Evolutionary conservation across 2,329 filamentous ascomycete genomes (phyloP).

Genomic region (Pyrenophora seminiperda): DNA sequence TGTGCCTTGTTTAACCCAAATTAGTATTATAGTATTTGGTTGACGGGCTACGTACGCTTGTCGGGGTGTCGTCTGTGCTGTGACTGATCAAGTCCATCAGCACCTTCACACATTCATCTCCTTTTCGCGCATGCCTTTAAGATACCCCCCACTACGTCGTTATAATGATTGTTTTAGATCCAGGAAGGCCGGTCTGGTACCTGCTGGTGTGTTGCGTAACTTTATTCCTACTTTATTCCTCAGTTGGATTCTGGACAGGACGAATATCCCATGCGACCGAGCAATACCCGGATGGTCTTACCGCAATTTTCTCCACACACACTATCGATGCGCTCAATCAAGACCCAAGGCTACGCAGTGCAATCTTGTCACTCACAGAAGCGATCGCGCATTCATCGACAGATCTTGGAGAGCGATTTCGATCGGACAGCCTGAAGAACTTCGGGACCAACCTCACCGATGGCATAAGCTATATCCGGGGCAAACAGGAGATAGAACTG

Average conservation of each 20-base stretch:
- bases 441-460: slow-evolving; percentile 27
- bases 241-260: slow-evolving; percentile 20
- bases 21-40: slow-evolving; percentile 4
- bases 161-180: slow-evolving; percentile 38
- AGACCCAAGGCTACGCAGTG: slow-evolving; percentile 28
- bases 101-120: background rate
- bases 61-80: slow-evolving; percentile 3
- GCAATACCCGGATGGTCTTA: slow-evolving; percentile 10
- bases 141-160: slow-evolving; percentile 14
- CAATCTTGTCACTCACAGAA: slow-evolving; percentile 30
- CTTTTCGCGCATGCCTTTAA: slow-evolving; percentile 10
- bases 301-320: slow-evolving; percentile 23
- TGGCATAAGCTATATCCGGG: slow-evolving; percentile 19
- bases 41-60: background rate
- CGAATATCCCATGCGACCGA: slow-evolving; percentile 2
- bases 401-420: slow-evolving; percentile 22
- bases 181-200: slow-evolving; percentile 33
- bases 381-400: slow-evolving; percentile 28
- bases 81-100: slow-evolving; percentile 17
- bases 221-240: slow-evolving; percentile 25
- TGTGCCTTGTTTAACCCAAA: slow-evolving; percentile 16
- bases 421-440: slow-evolving; percentile 14
- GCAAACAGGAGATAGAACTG: background rate
- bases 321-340: slow-evolving; percentile 34
- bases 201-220: slow-evolving; percentile 22